Percentiles rank a stretch among this genome's conserved stretches.
Conservation (phyloP, 116 monocot genomes). For the Thalassia testudinum region DNA sequence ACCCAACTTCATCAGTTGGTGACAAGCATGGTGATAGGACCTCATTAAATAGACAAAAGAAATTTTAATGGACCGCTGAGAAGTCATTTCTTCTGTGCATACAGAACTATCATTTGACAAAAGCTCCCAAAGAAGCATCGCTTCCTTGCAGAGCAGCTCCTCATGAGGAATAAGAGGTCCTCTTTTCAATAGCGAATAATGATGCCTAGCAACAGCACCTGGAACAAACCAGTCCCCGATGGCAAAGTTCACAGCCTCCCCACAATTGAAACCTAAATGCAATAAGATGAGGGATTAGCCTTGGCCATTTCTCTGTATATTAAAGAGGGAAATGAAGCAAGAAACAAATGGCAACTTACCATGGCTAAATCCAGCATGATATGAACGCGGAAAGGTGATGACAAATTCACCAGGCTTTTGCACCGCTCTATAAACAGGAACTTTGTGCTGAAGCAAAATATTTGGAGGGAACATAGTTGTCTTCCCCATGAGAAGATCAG, state of each 20-base stretch:
- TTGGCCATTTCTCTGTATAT: too few relatives aligned
- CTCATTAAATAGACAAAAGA: conserved; percentile 61
- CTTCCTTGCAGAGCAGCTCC: conserved; percentile 88
- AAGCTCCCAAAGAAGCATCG: conserved; percentile 31
- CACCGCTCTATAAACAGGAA: conserved; percentile 93
- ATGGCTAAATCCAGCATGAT: conserved; percentile 98
- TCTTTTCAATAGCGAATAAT: conserved; percentile 73
- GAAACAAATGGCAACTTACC: conserved; percentile 20
- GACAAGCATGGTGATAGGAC: conserved; percentile 42
- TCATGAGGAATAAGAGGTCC: conserved; percentile 71
- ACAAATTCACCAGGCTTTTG: conserved; percentile 94
- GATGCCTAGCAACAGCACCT: conserved; percentile 58
- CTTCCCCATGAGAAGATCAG: conserved; percentile 83
- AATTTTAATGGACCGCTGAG: conserved; percentile 24
- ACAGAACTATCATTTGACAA: conserved; percentile 6
- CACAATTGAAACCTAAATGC: conserved; percentile 81
- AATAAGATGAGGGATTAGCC: too few relatives aligned
- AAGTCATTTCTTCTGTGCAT: conserved; percentile 16
- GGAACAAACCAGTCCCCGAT: conserved; percentile 83
- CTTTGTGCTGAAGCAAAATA: conserved; percentile 55
- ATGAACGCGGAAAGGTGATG: conserved; percentile 89
- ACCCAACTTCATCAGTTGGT: conserved; percentile 40
- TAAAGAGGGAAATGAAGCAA: too few relatives aligned
- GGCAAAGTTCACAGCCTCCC: conserved; percentile 98
- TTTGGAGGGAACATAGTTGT: conserved; percentile 97